Evolutionary conservation across 176 grass and related monocot genomes (phyloP).

Genomic region (Tillandsia leiboldiana): DNA sequence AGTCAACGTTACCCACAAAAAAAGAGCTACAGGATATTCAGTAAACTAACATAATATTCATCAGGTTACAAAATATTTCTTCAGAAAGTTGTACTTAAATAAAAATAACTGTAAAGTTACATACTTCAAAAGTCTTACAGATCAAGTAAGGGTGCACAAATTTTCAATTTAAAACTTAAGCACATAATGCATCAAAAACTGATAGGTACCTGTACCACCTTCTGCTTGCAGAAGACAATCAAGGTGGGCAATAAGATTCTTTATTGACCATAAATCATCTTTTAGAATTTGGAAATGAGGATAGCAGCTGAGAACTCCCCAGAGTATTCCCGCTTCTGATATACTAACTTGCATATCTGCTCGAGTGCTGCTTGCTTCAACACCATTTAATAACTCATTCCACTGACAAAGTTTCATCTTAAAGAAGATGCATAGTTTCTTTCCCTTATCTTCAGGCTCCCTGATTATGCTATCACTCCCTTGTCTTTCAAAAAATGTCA

Average conservation of each 20-base stretch:
- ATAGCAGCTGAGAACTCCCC: conserved; percentile 66
- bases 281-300: conserved; percentile 37
- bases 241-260: conserved; percentile 52
- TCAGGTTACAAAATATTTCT: too few species aligned
- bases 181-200: conserved; percentile 8
- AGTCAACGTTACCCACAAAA: too few species aligned
- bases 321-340: conserved; percentile 60
- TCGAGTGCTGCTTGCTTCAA: conserved; percentile 10
- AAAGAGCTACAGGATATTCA: too few species aligned
- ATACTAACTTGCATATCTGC: conserved; percentile 35
- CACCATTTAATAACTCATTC: conserved; percentile 38
- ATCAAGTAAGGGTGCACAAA: too few species aligned
- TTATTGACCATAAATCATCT: conserved; percentile 36
- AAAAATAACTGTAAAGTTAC: too few species aligned
- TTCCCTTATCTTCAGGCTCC: conserved; percentile 30
- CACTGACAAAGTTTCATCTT: conserved; percentile 43
- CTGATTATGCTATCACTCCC: conserved; percentile 30
- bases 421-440: conserved; percentile 46
- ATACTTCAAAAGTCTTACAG: too few species aligned
- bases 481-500: conserved; percentile 46
- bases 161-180: too few species aligned
- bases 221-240: conserved; percentile 44
- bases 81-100: too few species aligned
- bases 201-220: conserved; percentile 42
- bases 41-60: too few species aligned